phyloP scores from a whole-genome alignment of 2,329 filamentous ascomycete species.

The Clarireedia paspali region DNA sequence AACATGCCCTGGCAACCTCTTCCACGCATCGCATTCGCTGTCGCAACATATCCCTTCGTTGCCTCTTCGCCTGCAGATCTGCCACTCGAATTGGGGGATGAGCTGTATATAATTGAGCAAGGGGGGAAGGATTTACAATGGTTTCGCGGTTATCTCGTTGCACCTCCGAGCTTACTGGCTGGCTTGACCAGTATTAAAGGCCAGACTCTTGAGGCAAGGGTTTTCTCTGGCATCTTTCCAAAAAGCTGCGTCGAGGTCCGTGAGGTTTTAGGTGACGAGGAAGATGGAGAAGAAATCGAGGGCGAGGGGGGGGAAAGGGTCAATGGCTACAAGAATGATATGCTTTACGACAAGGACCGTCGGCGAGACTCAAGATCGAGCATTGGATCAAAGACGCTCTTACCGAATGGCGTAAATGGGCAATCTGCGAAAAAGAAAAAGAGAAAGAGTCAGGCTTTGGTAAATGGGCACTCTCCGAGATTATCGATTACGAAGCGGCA shows the following conservation, averaged over 20 bases:
- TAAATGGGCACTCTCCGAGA: slow-evolving; percentile 19
- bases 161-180: slow-evolving; percentile 85
- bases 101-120: slow-evolving; percentile 97
- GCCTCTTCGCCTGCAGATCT: slow-evolving; percentile 83
- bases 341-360: background rate
- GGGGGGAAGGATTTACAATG: slow-evolving; percentile 77
- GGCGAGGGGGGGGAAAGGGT: background rate
- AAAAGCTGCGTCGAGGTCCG: slow-evolving; percentile 90
- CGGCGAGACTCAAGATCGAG: too few relatives aligned
- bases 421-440: slow-evolving; percentile 14
- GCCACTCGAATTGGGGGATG: slow-evolving; percentile 94
- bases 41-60: slow-evolving; percentile 90
- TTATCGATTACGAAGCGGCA: slow-evolving; percentile 48
- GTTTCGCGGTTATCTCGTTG: slow-evolving; percentile 92
- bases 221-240: slow-evolving; percentile 98
- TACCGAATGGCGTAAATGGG: slow-evolving; percentile 3
- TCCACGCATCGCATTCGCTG: slow-evolving; percentile 93
- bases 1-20: slow-evolving; percentile 93
- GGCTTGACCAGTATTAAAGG: slow-evolving; percentile 86
- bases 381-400: background rate
- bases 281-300: slow-evolving; percentile 36
- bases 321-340: slow-evolving; percentile 13
- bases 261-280: slow-evolving; percentile 76
- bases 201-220: slow-evolving; percentile 87
- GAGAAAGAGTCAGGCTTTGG: slow-evolving; percentile 12